Evolutionary conservation across 1,139 yeast genomes (phyloP).

Genomic region (Casaregolazyma suthepensis): DNA sequence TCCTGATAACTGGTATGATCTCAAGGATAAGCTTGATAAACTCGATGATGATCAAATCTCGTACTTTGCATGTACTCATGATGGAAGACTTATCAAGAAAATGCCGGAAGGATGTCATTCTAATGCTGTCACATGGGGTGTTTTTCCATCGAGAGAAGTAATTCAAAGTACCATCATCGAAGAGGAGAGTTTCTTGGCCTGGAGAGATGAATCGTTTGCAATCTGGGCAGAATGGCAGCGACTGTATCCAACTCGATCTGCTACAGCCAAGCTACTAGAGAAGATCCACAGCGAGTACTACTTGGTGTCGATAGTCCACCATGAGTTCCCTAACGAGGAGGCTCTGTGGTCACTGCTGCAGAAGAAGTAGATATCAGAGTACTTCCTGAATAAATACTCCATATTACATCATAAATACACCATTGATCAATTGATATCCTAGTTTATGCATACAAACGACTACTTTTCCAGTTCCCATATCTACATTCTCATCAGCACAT

Average conservation of each 20-base stretch:
- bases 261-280: constrained; percentile 55
- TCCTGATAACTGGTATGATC: constrained; percentile 58
- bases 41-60: constrained; percentile 46
- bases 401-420: no score
- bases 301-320: constrained; percentile 79
- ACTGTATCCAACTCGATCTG: constrained; percentile 55
- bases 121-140: constrained; percentile 95
- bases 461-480: not conserved
- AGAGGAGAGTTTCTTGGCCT: constrained; percentile 79
- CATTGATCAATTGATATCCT: not conserved
- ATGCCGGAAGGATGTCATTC: constrained; percentile 42
- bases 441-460: not conserved
- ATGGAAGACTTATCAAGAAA: constrained; percentile 49
- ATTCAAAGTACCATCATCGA: constrained; percentile 86
- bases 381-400: not conserved
- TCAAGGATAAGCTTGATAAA: constrained; percentile 48
- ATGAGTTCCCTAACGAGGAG: constrained; percentile 67
- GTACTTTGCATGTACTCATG: constrained; percentile 63
- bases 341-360: constrained; percentile 69
- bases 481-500: constrained; percentile 10
- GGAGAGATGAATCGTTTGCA: constrained; percentile 91
- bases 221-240: constrained; percentile 92
- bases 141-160: constrained; percentile 79
- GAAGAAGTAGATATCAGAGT: not conserved
- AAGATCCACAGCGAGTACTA: constrained; percentile 56